phyloP scores from a whole-genome alignment of 2,329 filamentous ascomycete species.

The Aspergillus felis region DNA sequence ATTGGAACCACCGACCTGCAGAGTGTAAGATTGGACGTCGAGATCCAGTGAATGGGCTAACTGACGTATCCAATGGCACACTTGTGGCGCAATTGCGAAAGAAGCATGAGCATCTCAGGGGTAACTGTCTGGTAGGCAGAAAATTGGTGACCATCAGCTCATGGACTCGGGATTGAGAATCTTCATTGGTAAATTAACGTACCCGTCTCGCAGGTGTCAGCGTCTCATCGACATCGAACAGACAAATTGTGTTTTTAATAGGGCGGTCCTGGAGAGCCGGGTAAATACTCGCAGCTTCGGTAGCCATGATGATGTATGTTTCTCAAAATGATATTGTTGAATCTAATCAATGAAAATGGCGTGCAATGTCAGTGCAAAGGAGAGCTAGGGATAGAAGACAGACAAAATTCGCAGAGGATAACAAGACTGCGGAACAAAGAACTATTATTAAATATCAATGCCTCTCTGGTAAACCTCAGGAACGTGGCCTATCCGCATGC shows the following conservation, averaged over 20 bases:
- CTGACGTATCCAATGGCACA: conserved; percentile 32
- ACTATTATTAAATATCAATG: conserved; percentile 17
- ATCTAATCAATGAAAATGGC: background rate
- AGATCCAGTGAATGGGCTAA: conserved; percentile 1
- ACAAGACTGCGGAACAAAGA: conserved; percentile 6
- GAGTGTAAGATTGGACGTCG: conserved; percentile 13
- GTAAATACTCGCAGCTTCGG: conserved; percentile 44
- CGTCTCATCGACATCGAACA: conserved; percentile 96
- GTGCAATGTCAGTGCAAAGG: background rate
- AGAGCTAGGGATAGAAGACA: conserved; percentile 4
- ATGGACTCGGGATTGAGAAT: background rate
- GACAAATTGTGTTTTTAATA: conserved; percentile 85
- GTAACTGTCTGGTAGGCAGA: conserved; percentile 54
- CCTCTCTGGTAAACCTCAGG: background rate
- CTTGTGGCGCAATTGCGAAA: conserved; percentile 69
- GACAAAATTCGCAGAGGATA: background rate
- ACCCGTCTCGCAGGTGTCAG: conserved; percentile 79
- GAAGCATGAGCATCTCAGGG: conserved; percentile 77
- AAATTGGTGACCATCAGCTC: background rate
- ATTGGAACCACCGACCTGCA: conserved; percentile 76
- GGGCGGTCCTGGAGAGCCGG: conserved; percentile 78
- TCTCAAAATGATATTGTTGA: background rate
- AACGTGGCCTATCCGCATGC: conserved; percentile 26
- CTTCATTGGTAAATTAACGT: background rate
- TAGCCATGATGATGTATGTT: conserved; percentile 19